These are phyloP conservation scores for Brachypodium distachyon DNA, from an alignment of 202 grass and related monocot genomes.

Conservation along the genomic window DNA sequence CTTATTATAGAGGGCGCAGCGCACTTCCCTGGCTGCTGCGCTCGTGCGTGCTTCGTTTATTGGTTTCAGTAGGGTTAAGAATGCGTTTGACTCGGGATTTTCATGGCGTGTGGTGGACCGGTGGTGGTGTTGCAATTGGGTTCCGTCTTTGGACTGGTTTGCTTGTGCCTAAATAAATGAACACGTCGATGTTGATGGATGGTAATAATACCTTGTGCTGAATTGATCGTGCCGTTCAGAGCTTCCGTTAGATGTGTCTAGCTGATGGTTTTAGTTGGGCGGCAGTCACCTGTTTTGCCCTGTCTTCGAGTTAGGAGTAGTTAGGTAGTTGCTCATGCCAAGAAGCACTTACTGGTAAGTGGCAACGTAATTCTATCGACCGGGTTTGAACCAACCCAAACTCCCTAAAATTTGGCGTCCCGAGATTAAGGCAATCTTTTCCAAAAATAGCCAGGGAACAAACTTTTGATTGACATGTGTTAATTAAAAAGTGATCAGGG, in stretches of 20 bases:
- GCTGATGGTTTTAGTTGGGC: neutral
- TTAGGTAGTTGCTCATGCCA: neutral
- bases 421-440: neutral
- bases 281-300: neutral
- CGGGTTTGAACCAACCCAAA: neutral
- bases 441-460: too few relatives aligned
- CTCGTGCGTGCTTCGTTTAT: neutral
- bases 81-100: neutral
- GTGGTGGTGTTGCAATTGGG: slow-evolving; percentile 11
- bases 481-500: neutral
- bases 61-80: neutral
- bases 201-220: neutral
- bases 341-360: neutral
- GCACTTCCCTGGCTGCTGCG: neutral
- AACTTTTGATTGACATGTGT: neutral
- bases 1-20: neutral
- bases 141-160: slow-evolving; percentile 1
- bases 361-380: neutral
- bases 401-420: neutral
- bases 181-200: neutral
- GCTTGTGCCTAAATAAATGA: neutral
- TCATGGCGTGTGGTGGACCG: slow-evolving; percentile 33
- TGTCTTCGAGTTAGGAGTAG: neutral
- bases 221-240: too few relatives aligned
- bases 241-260: too few relatives aligned